Evolutionary conservation across 345 rosid species (phyloP), one percentile per base, ranked within the genome.

Genomic region (Kandelia obovata): DNA sequence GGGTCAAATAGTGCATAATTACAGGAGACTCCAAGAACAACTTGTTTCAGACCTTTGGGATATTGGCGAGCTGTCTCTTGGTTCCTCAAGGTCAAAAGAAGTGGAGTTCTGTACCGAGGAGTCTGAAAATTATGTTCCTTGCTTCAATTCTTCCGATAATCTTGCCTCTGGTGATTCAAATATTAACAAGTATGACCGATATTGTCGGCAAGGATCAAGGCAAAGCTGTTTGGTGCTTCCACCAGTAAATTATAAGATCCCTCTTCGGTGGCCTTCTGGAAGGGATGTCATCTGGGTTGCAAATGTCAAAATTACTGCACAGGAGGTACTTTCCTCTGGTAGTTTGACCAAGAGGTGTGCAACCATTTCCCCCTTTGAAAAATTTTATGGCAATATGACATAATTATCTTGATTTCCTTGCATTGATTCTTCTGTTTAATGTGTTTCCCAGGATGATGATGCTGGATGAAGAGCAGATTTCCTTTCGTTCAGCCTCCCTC

Each of bases 191-290:
- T 69, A 76, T 67, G 94, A 86, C 68, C 91, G 97, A 69, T 74
- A 81, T 25, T 90, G 98, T 69, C 90, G 83, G 32, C 80, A 74
- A 60, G 82, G 81, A 25, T 77, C 80, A 1, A 84, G 74, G 76
- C 81, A 78, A 62, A 87, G 80, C 67, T 96, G 99, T 81, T 75
- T 90, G 55, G 86, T 79, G 5, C 83, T 88, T 66, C 91, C 99
- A 34, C 98, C 98, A 0, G 72, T 73, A 34, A 85, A 86, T 11
- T 96, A 96, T 78, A 84, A 79, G 76, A 80, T 96, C 66, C 99
- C 99, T 74, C 92, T 92, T 79, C 83, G 95, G 75, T 96, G 98
- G 99, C 98, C 98, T 13, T 89, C 91, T 5, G 99, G 99, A 68
- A 89, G 85, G 77, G 99, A 96, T 81, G 77, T 96, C 35, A 92